Evolutionary conservation across 441 rosid genomes (phyloP), one percentile per base, ranked within the genome.

Genomic region (Eutrema salsugineum): DNA sequence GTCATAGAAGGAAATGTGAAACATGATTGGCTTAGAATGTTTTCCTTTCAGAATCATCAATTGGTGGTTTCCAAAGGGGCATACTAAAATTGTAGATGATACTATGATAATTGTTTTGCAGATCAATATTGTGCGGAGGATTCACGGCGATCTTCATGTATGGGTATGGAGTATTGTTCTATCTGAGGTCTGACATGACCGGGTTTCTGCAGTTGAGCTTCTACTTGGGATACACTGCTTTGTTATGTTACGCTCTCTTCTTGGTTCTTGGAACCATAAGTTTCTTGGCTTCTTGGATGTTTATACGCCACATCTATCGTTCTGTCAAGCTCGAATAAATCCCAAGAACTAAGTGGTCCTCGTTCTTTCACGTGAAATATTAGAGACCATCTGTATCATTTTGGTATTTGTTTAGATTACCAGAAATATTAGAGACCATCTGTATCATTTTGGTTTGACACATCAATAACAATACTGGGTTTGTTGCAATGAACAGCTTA

Each of bases 201-300:
- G 91, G 92, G 39, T 68, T 90, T 66, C 27, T 91, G 87, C 94
- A 94, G 84, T 71, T 86, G 30, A 84, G 92, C 4, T 80, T 86
- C 75, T 88, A 88, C 80, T 4, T 91, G n/a, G 91, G 95, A 76
- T 88, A 89, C 53, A 87, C 78, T 44, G 90, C 85, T 42, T 82
- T 85, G 81, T 53, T 91, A 63, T 88, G 97, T 85, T 89, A 89
- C n/a, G 88, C 87, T 22, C 64, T 91, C 69, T 94, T 88, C 82
- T 75, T 94, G 78, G 86, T 94, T 66, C 86, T 94, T 15, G 87
- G 88, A 36, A 66, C 87, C 44, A 39, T 90, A 40, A 79, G 95
- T 77, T 91, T 90, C 49, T 70, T 73, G 47, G 82, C 88, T 69
- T 90, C 96, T 56, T 84, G 87, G 77, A 35, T 73, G 56, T 91